Conservation (phyloP, 495 filamentous ascomycete species). For the Hyaloscypha variabilis region DNA sequence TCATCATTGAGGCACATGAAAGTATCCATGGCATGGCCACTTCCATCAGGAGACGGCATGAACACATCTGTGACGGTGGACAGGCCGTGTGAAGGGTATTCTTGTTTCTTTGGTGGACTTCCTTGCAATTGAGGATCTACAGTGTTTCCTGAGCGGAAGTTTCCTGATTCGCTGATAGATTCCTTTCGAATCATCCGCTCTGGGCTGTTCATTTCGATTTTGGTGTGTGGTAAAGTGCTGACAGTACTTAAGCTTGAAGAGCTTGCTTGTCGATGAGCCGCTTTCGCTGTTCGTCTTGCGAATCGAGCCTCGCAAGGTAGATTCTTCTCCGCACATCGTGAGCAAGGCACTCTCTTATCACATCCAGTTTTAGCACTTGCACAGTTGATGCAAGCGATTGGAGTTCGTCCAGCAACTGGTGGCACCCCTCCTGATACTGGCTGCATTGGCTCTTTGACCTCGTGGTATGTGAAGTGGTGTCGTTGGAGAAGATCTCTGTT, state of each 20-base stretch:
- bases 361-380: constrained; percentile 66
- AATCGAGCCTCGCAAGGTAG: constrained; percentile 56
- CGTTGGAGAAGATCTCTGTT: constrained; percentile 63
- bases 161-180: too few relatives aligned
- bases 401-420: too few relatives aligned
- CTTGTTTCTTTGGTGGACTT: too few relatives aligned
- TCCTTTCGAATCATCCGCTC: too few relatives aligned
- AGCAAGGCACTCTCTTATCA: constrained; percentile 66
- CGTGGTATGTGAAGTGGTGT: constrained; percentile 56
- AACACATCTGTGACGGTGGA: background rate
- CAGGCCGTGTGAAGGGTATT: background rate
- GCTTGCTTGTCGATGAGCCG: background rate
- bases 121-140: too few relatives aligned
- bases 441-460: constrained; percentile 45
- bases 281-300: constrained; percentile 31
- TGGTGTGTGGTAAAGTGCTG: too few relatives aligned
- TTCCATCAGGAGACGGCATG: background rate
- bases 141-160: too few relatives aligned
- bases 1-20: background rate
- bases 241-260: too few relatives aligned
- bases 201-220: too few relatives aligned
- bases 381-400: constrained; percentile 61
- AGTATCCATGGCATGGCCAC: background rate
- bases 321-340: constrained; percentile 58
- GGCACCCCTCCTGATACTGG: constrained; percentile 38